Evolutionary conservation across 768 basidiomycete species (phyloP), one percentile per base, ranked within the genome.

Genomic region (Naganishia randhawae): DNA sequence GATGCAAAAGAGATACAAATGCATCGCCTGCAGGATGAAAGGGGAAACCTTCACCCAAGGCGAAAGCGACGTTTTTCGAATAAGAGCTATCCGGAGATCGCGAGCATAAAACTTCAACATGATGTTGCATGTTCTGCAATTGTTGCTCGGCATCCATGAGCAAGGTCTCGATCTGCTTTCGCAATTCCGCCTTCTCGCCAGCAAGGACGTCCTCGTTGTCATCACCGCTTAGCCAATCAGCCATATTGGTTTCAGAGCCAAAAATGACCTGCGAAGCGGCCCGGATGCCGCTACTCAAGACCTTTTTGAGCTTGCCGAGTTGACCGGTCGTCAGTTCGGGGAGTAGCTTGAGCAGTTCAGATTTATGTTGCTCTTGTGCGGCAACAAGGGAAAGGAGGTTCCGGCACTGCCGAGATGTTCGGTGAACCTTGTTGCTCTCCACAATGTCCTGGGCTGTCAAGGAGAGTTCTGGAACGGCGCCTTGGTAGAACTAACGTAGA

Each of bases 401-500:
- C 13, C 22, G 31, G n/a, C 63, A 64, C 45, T 66, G 65, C 52
- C 65, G 50, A 25, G 25, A 27, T 35, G 57, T 29, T 14, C n/a
- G 32, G 25, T 32, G 65, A 41, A n/a, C 32, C 10, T 25, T 14
- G 1, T 27, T 14, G 35, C 32, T 11, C 22, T 37, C 37, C 2
- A 27, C 31, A 2, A 53, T 19, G 51, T 53, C 33, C 4, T 27
- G 25, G 10, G 48, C 32, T 11, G 31, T 14, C 22, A 25, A 33
- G 17, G 65, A 25, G 19, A 51, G 48, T 19, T 74, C 72, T 0
- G 88, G 87, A 2, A 80, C 78, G 10, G 81, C 67, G 5, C 90
- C 91, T n/a, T 84, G 82, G 80, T 86, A 91, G 84, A 94, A 93
- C 90, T 91, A 68, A 7, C 50, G n/a, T 48, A 11, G 37, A 39